Base-by-base conservation (phyloP, 495 filamentous ascomycete genomes). In the Pyrenopolyporus hunteri region DNA sequence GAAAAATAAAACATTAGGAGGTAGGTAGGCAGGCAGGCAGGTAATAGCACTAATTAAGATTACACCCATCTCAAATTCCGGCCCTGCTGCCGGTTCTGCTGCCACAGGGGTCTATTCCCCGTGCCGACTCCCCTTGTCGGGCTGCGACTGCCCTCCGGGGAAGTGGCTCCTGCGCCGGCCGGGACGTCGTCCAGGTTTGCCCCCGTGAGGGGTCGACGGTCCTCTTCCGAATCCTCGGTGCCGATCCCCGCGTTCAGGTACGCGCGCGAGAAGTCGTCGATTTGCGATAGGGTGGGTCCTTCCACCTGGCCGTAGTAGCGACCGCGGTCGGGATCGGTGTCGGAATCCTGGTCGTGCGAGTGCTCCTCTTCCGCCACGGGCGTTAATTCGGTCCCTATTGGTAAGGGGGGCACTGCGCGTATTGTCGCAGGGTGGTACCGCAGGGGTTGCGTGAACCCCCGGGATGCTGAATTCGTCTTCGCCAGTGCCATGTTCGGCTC, bases 21-120 rank as follows among this genome's bases (percentile, higher is more conserved):
- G 16, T 25, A 39, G 5, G 36, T 39, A 44, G 3, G 20, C 16
- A 45, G 25, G 42, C 14, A 45, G 13, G 42, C 28, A 20, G 4
- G 42, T 26, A 45, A 6, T n/a, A 45, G 19, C 6, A 28, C 14
- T 45, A 45, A 45, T 42, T 42, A 23, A 6, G 8, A 66, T 76
- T 64, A 79, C 67, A 78, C 61, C 78, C 78, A 80, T 73, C 79
- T 76, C 46, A 76, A 39, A 54, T 79, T 78, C 35, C 77, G 67
- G 57, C 76, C 76, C 59, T 75, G 76, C 55, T 74, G 72, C 47
- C 78, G 54, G 43, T 79, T 77, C 69, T 80, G 78, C 69, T 80
- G 78, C 78, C 78, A 80, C 13, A 80, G 63, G 29, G 77, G 78
- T 22, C 63, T 49, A 19, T 57, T 65, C 10, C 56, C 65, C 3